These are phyloP conservation scores for Hymenoscyphus repandus DNA, from an alignment of 2,329 filamentous ascomycete species.

Conservation along the genomic window DNA sequence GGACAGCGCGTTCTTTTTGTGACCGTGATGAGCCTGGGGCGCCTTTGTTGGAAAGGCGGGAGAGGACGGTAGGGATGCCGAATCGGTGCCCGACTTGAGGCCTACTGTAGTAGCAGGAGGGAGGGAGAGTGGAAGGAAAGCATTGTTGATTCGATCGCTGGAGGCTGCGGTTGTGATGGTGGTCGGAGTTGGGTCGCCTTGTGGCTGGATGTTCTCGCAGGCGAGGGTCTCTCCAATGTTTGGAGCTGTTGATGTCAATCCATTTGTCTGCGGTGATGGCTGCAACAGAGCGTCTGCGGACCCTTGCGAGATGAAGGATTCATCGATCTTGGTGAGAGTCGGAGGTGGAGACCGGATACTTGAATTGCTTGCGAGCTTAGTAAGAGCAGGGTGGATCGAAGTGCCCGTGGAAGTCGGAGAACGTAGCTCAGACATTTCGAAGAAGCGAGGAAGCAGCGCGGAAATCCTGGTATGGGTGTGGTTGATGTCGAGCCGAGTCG, in stretches of 20 bases:
- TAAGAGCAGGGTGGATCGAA: conserved; percentile 43
- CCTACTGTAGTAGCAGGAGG: conserved; percentile 29
- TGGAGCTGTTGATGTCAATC: conserved; percentile 25
- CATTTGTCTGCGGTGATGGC: conserved; percentile 23
- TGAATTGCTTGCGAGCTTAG: conserved; percentile 1
- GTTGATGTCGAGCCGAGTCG: not conserved
- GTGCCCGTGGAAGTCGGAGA: conserved; percentile 35
- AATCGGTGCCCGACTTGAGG: conserved; percentile 20
- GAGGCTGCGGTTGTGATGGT: conserved; percentile 34
- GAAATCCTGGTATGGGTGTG: no score
- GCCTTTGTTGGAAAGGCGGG: conserved; percentile 21
- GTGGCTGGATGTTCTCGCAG: conserved; percentile 36
- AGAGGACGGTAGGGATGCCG: conserved; percentile 25
- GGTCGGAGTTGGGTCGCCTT: conserved; percentile 33
- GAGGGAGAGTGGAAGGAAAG: conserved; percentile 23
- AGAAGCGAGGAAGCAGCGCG: no score
- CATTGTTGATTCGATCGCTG: conserved; percentile 24
- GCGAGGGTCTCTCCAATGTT: conserved; percentile 35
- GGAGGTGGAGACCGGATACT: conserved; percentile 9
- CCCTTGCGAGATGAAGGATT: conserved; percentile 16
- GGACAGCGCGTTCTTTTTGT: conserved; percentile 31
- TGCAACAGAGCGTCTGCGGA: conserved; percentile 13
- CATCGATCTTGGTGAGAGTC: conserved; percentile 23
- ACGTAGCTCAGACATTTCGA: conserved; percentile 37
- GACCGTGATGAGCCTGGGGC: conserved; percentile 18